Conservation (phyloP, 2,329 filamentous ascomycete genomes). For the Xylaria sp. region DNA sequence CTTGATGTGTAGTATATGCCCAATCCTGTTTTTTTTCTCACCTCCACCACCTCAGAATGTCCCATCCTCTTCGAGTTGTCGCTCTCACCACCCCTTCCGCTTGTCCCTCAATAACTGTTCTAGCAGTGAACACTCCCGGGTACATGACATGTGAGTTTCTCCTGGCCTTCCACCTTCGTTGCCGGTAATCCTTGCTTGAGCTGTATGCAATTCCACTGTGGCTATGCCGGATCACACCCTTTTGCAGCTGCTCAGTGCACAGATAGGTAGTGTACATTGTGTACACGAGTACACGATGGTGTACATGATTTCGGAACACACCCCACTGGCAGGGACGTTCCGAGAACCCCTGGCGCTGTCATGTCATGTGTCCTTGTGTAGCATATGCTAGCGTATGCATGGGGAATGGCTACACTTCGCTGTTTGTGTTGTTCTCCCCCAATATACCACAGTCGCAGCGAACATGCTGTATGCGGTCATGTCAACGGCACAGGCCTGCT, state of each 20-base stretch:
- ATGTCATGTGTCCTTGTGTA: conserved; percentile 39
- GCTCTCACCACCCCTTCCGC: not conserved
- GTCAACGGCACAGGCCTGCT: conserved; percentile 29
- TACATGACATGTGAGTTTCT: conserved; percentile 22
- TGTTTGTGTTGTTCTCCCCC: conserved; percentile 24
- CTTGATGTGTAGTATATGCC: conserved; percentile 1
- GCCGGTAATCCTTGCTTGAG: conserved; percentile 28
- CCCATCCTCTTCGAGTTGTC: not conserved
- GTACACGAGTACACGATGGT: conserved; percentile 1
- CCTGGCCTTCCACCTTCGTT: conserved; percentile 17
- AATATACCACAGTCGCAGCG: conserved; percentile 15
- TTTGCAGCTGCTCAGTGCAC: not conserved
- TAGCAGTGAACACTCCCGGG: conserved; percentile 17
- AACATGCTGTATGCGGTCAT: conserved; percentile 35
- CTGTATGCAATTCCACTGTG: conserved; percentile 24
- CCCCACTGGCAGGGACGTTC: conserved; percentile 39
- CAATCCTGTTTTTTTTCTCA: conserved; percentile 1
- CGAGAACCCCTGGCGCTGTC: conserved; percentile 37
- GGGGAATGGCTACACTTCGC: conserved; percentile 23
- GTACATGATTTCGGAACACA: conserved; percentile 32
- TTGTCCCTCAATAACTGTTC: conserved; percentile 7
- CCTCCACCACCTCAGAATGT: not conserved
- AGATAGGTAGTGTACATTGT: conserved; percentile 15
- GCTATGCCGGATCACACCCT: conserved; percentile 20
- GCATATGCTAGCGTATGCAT: conserved; percentile 34